Conservation (phyloP, 768 basidiomycete species). For the Tephrocybe sp. region DNA sequence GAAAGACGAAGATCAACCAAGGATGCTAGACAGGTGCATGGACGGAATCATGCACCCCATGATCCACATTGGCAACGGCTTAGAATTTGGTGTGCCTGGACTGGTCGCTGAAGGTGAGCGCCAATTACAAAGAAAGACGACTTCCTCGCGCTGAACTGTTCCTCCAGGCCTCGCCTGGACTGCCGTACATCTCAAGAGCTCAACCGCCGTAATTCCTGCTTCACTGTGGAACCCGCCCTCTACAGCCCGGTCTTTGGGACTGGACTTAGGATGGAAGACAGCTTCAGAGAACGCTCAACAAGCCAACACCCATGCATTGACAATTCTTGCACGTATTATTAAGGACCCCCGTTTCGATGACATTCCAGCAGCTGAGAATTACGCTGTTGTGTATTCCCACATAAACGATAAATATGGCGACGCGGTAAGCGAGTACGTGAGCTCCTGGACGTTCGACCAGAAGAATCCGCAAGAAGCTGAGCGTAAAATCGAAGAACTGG, state of each 20-base stretch:
- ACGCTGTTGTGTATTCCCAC: constrained; percentile 26
- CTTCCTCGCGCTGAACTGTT: not conserved
- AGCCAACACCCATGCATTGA: constrained; percentile 40
- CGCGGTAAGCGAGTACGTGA: constrained; percentile 37
- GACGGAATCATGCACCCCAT: constrained; percentile 60
- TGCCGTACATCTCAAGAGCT: constrained; percentile 41
- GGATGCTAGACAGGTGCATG: constrained; percentile 48
- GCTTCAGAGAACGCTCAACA: not conserved
- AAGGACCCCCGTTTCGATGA: constrained; percentile 40
- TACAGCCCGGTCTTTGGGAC: no score
- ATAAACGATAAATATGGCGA: constrained; percentile 36
- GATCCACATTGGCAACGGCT: constrained; percentile 61
- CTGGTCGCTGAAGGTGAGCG: constrained; percentile 57
- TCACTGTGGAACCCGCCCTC: constrained; percentile 15
- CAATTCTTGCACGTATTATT: constrained; percentile 52
- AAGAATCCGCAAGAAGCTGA: constrained; percentile 34
- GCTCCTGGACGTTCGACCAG: constrained; percentile 41
- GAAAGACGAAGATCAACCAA: constrained; percentile 30
- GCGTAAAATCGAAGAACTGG: constrained; percentile 62
- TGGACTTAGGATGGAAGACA: not conserved
- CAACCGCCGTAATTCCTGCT: constrained; percentile 29
- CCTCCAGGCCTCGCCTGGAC: constrained; percentile 52
- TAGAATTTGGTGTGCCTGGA: constrained; percentile 59
- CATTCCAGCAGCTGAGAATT: constrained; percentile 12
- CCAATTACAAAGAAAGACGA: not conserved